Evolutionary conservation across 768 basidiomycete species (phyloP).

Genomic region (Lactarius sp.): DNA sequence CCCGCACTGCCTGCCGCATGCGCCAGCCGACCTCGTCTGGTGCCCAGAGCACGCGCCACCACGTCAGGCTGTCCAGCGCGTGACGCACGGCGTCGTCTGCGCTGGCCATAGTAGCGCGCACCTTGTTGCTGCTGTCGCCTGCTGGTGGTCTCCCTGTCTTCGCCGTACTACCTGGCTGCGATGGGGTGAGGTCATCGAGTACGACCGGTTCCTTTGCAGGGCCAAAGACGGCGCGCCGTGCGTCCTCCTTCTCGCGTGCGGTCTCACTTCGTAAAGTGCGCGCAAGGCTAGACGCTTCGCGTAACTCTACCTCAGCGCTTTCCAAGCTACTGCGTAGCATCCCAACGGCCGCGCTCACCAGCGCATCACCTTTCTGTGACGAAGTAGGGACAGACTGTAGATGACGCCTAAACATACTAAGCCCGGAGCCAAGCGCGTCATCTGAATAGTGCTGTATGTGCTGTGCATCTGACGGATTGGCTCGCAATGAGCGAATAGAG

Average conservation of each 20-base stretch:
- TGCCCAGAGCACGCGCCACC: constrained; percentile 21
- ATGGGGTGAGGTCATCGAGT: background rate
- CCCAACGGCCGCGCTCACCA: background rate
- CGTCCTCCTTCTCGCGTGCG: constrained; percentile 1
- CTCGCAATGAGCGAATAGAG: constrained; percentile 47
- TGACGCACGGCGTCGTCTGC: constrained; percentile 13
- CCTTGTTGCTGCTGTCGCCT: background rate
- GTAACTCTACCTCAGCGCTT: constrained; percentile 9
- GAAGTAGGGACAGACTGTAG: constrained; percentile 14
- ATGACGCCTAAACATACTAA: constrained; percentile 9
- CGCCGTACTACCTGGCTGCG: background rate
- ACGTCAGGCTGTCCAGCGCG: constrained; percentile 8
- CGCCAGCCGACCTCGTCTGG: constrained; percentile 25
- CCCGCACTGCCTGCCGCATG: constrained; percentile 7
- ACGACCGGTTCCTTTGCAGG: background rate
- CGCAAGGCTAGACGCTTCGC: constrained; percentile 3
- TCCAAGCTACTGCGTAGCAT: constrained; percentile 2
- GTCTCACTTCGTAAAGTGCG: constrained; percentile 5
- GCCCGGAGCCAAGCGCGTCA: constrained; percentile 52
- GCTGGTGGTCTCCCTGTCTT: background rate
- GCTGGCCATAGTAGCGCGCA: constrained; percentile 8
- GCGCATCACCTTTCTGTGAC: constrained; percentile 13
- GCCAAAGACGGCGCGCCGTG: constrained; percentile 12
- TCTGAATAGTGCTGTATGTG: constrained; percentile 63
- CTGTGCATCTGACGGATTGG: constrained; percentile 41